A percentile compares a stretch with the other conserved stretches of the same genome.
Conservation (phyloP, 1,284 basidiomycete species). For the Bondarzewia mesenterica region DNA sequence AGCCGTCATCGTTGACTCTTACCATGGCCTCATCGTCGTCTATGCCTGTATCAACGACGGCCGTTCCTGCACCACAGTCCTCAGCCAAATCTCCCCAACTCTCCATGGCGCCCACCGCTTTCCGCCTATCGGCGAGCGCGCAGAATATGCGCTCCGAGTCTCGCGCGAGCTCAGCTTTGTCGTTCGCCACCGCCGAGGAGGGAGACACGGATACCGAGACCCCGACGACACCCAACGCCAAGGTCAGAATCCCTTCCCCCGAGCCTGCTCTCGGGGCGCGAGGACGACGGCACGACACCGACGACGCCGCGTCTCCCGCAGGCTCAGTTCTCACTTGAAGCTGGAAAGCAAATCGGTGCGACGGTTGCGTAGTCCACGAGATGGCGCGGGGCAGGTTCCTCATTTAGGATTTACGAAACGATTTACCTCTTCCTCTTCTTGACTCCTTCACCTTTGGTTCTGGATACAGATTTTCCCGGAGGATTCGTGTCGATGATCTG, state of each 20-base stretch:
- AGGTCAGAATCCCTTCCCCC: too few species aligned
- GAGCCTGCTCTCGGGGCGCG: too few species aligned
- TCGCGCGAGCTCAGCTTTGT: conserved; percentile 22
- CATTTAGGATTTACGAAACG: too few species aligned
- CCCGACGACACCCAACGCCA: conserved; percentile 1
- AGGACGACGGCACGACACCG: not conserved
- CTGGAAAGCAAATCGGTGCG: not conserved
- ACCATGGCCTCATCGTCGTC: not conserved
- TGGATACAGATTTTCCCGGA: too few species aligned
- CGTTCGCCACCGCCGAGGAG: conserved; percentile 24
- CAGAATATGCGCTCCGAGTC: conserved; percentile 17
- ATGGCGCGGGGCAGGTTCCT: too few species aligned
- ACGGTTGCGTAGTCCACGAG: too few species aligned
- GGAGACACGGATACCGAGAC: conserved; percentile 1
- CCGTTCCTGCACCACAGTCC: not conserved
- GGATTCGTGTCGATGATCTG: too few species aligned
- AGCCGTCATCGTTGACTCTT: not conserved
- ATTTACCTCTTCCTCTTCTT: not conserved
- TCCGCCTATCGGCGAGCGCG: conserved; percentile 13
- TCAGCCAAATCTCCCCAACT: not conserved
- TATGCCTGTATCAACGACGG: not conserved
- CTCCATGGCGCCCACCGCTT: conserved; percentile 20
- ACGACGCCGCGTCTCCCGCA: not conserved
- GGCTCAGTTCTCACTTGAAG: not conserved
- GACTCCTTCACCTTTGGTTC: too few species aligned